These are phyloP conservation scores for Cubamyces sp. DNA, from an alignment of 768 basidiomycete genomes.

Conservation along the genomic window DNA sequence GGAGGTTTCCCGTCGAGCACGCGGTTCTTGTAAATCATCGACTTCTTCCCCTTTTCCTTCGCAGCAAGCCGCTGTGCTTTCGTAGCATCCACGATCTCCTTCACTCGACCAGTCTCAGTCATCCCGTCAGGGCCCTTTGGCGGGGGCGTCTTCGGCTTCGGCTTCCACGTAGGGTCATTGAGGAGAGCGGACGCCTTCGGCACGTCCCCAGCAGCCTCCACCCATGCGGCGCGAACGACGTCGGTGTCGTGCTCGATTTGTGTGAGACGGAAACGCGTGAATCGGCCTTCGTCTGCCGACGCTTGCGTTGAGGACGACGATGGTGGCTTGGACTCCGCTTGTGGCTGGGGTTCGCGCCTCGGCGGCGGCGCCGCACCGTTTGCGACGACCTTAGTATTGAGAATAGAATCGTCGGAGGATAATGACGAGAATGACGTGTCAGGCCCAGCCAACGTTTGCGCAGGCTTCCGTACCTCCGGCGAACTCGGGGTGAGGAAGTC, in stretches of 20 bases:
- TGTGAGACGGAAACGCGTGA: constrained; percentile 63
- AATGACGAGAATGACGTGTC: constrained; percentile 43
- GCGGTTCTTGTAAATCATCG: constrained; percentile 80
- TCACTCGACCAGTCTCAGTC: constrained; percentile 58
- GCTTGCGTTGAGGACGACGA: constrained; percentile 25
- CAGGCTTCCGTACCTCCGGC: constrained; percentile 59
- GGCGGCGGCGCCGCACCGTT: constrained; percentile 55
- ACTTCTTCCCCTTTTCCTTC: constrained; percentile 79
- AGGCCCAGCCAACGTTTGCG: constrained; percentile 49
- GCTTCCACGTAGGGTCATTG: constrained; percentile 59
- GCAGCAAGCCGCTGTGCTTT: constrained; percentile 66
- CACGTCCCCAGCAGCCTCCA: constrained; percentile 60
- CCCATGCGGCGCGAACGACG: constrained; percentile 69
- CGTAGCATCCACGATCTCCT: constrained; percentile 73
- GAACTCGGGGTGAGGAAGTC: constrained; percentile 54
- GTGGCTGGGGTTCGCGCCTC: constrained; percentile 42
- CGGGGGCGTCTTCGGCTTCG: constrained; percentile 31
- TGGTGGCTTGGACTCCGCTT: constrained; percentile 9
- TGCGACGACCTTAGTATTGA: constrained; percentile 47
- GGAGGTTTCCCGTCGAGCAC: constrained; percentile 39
- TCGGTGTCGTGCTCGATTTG: constrained; percentile 51
- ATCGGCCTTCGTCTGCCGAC: constrained; percentile 38
- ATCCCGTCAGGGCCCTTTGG: constrained; percentile 27
- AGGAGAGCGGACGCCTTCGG: constrained; percentile 62
- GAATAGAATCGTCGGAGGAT: constrained; percentile 73